Conservation (phyloP, 495 filamentous ascomycete genomes). For the Diplogelasinospora grovesii region DNA sequence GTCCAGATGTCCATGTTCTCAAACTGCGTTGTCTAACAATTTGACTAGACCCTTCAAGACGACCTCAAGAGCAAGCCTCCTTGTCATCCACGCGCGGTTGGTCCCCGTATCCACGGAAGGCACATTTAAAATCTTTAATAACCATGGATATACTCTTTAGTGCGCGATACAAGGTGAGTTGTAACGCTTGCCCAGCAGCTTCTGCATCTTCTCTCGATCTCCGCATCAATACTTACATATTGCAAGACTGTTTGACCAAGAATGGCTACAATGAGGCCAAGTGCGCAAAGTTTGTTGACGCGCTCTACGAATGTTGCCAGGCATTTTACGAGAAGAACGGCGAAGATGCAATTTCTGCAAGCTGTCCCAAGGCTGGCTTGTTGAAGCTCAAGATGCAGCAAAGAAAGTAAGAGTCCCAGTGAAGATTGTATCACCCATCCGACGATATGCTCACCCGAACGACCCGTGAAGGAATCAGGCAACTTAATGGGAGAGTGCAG, state of each 20-base stretch:
- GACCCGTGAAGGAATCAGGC: constrained; percentile 41
- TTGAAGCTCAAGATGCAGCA: constrained; percentile 86
- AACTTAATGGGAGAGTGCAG: constrained; percentile 58
- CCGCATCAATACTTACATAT: neutral
- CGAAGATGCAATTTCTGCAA: constrained; percentile 65
- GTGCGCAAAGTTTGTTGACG: constrained; percentile 73
- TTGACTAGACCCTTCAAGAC: constrained; percentile 41
- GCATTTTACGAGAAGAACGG: constrained; percentile 78
- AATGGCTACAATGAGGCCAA: constrained; percentile 84
- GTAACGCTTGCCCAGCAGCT: neutral
- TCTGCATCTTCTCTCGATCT: neutral
- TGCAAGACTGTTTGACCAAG: constrained; percentile 69
- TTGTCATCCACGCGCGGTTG: constrained; percentile 81
- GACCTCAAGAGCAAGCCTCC: constrained; percentile 70
- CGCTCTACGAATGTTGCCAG: constrained; percentile 93
- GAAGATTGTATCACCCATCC: constrained; percentile 40
- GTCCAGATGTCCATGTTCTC: too few relatives aligned
- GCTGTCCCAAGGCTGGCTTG: constrained; percentile 78
- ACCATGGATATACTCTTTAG: constrained; percentile 29
- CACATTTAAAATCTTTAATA: constrained; percentile 10
- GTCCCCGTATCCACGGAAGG: too few relatives aligned
- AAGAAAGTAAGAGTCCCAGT: constrained; percentile 38
- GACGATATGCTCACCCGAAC: constrained; percentile 39
- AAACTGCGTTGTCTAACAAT: neutral
- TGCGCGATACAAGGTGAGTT: constrained; percentile 82